Base-by-base conservation (phyloP, 371 early-diverging fungal species). In the Mucor racemosus region DNA sequence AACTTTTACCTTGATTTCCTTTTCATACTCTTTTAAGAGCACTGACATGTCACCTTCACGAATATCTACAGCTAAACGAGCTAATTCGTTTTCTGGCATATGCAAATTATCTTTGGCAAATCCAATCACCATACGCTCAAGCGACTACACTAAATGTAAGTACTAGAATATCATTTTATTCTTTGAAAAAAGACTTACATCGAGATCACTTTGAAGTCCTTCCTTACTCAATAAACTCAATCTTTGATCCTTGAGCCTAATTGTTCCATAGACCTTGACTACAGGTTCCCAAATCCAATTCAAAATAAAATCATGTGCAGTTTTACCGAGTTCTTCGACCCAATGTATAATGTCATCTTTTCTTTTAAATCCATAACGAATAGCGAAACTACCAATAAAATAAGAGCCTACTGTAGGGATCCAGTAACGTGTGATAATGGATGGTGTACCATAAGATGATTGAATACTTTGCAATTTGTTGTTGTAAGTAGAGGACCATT, bases 81-180 rank as follows among this genome's bases (percentile, higher is more conserved):
- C 60, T 0, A 88, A 54, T 1, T 88, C 84, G 4, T 62, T 71
- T 3, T 71, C 72, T 19, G 77, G 66, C 7, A 85, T 55, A 8
- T 83, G 69, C 40, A 84, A 79, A 38, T 89, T 82, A 17, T 91
- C 88, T 46, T 71, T 70, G 15, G 92, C 95, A 82, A 95, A 96
- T 2, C 90, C 87, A 14, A 91, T 69, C 4, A 95, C 94, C 97
- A 97, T 97, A 7, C 92, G 78, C 65, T 96, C 95, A 19, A 97
- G 78, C 55, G 94, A 92, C 85, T 91, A 72, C 9, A 57, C 13
- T 17, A 17, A 44, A 53, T 5, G 14, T 34, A 17, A 35, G n/a
- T 15, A 26, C 26, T 26, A 26, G 26, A 3, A 41, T 17, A n/a
- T 14, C 15, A 33, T 0, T n/a, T n/a, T 9, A 55, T 33, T 3